Percentiles rank a stretch among this genome's conserved stretches.
phyloP scores from a whole-genome alignment of 371 early-diverging fungal genomes.

The Circinella minor region DNA sequence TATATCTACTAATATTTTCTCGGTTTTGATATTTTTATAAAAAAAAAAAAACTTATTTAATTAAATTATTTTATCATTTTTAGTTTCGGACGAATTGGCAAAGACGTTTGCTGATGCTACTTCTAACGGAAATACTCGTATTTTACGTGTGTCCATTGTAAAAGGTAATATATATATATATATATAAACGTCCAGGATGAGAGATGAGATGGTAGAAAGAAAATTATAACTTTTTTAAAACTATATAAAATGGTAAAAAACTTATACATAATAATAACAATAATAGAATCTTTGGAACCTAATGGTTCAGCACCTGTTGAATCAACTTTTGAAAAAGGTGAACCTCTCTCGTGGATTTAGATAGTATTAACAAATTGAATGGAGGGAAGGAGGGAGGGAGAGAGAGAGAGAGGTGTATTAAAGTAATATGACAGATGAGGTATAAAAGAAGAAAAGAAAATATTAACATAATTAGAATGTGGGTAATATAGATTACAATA shows the following conservation, averaged over 20 bases:
- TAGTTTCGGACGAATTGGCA: slow-evolving; percentile 60
- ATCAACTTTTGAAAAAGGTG: slow-evolving; percentile 65
- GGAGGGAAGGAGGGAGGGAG: too few relatives aligned
- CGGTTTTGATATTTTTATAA: background rate
- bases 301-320: slow-evolving; percentile 1
- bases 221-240: too few relatives aligned
- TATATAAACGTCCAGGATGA: background rate
- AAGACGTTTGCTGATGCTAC: slow-evolving; percentile 51
- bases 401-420: too few relatives aligned
- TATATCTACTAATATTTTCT: slow-evolving; percentile 13
- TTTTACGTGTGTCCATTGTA: slow-evolving; percentile 53
- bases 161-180: slow-evolving; percentile 44
- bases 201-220: too few relatives aligned
- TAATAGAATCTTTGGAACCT: slow-evolving; percentile 8
- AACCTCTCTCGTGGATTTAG: too few relatives aligned
- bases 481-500: slow-evolving; percentile 58
- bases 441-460: too few relatives aligned
- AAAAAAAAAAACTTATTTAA: background rate
- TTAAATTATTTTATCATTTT: background rate
- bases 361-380: too few relatives aligned
- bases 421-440: too few relatives aligned
- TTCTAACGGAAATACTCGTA: slow-evolving; percentile 37
- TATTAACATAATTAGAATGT: too few relatives aligned
- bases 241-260: too few relatives aligned
- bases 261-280: background rate